Evolutionary conservation across 148 eudicot genomes (phyloP).

Genomic region (Euryodendron excelsum): DNA sequence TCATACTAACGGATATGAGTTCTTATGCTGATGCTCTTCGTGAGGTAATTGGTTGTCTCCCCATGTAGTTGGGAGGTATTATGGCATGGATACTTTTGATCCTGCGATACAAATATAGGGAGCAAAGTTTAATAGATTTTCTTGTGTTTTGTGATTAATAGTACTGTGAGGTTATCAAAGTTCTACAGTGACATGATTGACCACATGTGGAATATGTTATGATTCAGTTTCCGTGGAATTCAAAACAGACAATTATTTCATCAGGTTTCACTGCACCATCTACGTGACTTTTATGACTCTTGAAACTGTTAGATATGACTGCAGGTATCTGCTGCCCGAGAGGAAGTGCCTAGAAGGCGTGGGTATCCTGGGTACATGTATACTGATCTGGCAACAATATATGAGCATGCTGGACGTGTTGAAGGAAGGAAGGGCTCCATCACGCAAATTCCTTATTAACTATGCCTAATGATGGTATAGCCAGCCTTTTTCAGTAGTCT

Average conservation of each 20-base stretch:
- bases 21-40: slow-evolving; percentile 99
- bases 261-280: too few relatives aligned
- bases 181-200: background rate
- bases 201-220: background rate
- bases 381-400: slow-evolving; percentile 92
- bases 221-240: background rate
- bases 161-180: background rate
- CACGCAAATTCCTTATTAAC: slow-evolving; percentile 85
- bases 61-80: background rate
- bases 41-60: slow-evolving; percentile 58
- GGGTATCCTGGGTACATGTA: slow-evolving; percentile 99
- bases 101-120: background rate
- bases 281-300: background rate
- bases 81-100: background rate
- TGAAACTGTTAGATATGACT: background rate
- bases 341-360: slow-evolving; percentile 99
- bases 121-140: background rate
- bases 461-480: slow-evolving; percentile 89
- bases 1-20: slow-evolving; percentile 95
- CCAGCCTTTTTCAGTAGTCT: background rate
- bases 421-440: slow-evolving; percentile 95
- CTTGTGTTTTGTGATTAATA: background rate
- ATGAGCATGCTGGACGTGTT: slow-evolving; percentile 91
- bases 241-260: background rate
- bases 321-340: slow-evolving; percentile 97